These are phyloP conservation scores for Trichoderma sp. DNA, from an alignment of 2,329 filamentous ascomycete species.

Conservation along the genomic window DNA sequence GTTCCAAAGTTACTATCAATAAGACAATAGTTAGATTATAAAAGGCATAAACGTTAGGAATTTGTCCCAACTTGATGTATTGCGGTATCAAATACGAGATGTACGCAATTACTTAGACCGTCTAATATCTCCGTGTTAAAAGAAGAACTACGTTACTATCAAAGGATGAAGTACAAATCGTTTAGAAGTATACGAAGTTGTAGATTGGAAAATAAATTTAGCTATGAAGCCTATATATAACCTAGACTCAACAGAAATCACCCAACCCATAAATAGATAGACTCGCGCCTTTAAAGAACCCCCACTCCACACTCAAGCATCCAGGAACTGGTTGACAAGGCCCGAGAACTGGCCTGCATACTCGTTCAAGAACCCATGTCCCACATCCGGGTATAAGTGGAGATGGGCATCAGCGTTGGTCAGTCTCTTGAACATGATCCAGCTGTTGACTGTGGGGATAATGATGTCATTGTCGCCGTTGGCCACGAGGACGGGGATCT, in stretches of 20 bases:
- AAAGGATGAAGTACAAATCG: accelerated
- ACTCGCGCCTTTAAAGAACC: not conserved
- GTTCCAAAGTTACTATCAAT: not conserved
- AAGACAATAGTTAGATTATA: not conserved
- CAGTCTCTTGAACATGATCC: slow-evolving; percentile 5
- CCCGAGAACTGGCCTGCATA: not conserved
- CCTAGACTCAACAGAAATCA: not conserved
- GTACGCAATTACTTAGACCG: not conserved
- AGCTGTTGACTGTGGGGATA: slow-evolving; percentile 8
- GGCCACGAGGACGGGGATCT: not conserved
- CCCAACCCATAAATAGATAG: not conserved
- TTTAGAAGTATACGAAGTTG: not conserved
- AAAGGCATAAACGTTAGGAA: accelerated
- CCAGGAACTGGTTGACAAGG: not conserved
- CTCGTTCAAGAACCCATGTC: slow-evolving; percentile 9
- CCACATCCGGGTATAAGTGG: slow-evolving; percentile 8
- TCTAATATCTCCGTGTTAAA: not conserved
- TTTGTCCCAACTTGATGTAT: accelerated
- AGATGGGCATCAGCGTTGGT: slow-evolving; percentile 6
- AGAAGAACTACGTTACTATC: not conserved
- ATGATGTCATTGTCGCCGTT: slow-evolving; percentile 15
- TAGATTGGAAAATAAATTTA: not conserved
- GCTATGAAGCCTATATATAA: not conserved
- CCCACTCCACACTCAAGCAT: not conserved
- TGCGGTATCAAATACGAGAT: not conserved